phyloP scores from a whole-genome alignment of 495 filamentous ascomycete genomes.

The Antarctomyces pellizariae region DNA sequence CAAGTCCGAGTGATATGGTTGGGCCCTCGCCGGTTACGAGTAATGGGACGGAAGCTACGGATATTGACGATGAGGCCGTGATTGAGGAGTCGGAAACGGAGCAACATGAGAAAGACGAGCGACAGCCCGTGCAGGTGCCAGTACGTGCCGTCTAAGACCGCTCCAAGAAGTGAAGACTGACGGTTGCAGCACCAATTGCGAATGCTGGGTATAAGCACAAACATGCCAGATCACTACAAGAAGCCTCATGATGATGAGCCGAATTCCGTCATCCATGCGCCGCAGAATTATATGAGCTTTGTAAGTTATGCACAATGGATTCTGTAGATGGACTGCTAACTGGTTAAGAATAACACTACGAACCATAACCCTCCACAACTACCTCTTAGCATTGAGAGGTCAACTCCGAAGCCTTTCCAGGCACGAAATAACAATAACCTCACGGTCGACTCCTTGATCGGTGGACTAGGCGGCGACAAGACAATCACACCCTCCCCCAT shows the following conservation, averaged over 20 bases:
- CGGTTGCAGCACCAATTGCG: conserved; percentile 14
- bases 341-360: conserved; percentile 5
- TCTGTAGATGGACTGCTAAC: conserved; percentile 3
- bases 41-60: conserved; percentile 43
- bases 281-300: conserved; percentile 54
- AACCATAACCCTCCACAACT: conserved; percentile 6
- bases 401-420: conserved; percentile 10
- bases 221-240: conserved; percentile 26
- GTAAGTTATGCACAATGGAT: conserved; percentile 21
- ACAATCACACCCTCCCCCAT: conserved; percentile 16
- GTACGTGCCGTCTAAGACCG: conserved; percentile 12
- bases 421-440: too few species aligned
- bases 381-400: conserved; percentile 8
- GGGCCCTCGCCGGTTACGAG: conserved; percentile 60
- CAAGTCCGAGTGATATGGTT: conserved; percentile 28
- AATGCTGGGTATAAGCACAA: conserved; percentile 30
- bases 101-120: conserved; percentile 9
- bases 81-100: conserved; percentile 23
- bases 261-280: conserved; percentile 72
- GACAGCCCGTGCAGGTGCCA: conserved; percentile 15
- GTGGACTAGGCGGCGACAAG: conserved; percentile 6
- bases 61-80: conserved; percentile 59
- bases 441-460: conserved; percentile 11
- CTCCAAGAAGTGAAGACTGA: conserved; percentile 14
- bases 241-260: conserved; percentile 43